Conservation (phyloP, 805 yeast genomes). For the Groenewaldozyma tartarivorans region DNA sequence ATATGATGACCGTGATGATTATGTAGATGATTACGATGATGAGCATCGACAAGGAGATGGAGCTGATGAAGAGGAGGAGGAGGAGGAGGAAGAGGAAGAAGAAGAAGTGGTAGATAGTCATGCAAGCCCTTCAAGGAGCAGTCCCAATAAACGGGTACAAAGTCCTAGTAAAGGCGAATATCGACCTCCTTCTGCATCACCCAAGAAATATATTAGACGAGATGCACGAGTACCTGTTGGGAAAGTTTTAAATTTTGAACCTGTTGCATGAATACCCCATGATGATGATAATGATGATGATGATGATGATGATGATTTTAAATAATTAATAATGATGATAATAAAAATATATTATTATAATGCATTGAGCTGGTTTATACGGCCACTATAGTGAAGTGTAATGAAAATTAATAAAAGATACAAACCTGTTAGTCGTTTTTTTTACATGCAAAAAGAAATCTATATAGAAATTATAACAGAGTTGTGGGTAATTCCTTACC, state of each 20-base stretch:
- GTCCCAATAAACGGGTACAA: background rate
- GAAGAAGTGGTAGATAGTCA: background rate
- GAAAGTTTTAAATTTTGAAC: slow-evolving; percentile 9
- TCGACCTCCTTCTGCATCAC: slow-evolving; percentile 6
- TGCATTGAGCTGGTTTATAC: too few relatives aligned
- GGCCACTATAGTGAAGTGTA: too few relatives aligned
- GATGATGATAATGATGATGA: too few relatives aligned
- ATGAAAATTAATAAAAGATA: too few relatives aligned
- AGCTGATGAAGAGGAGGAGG: slow-evolving; percentile 9
- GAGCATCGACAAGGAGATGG: slow-evolving; percentile 1
- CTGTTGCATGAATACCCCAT: too few relatives aligned
- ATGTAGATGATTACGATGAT: background rate
- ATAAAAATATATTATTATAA: too few relatives aligned
- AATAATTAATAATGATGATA: too few relatives aligned
- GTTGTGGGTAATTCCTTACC: slow-evolving; percentile 27
- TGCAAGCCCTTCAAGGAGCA: background rate
- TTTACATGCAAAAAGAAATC: too few relatives aligned
- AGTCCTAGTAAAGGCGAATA: background rate
- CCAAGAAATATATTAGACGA: slow-evolving; percentile 12
- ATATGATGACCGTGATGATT: slow-evolving; percentile 2
- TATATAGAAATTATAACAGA: slow-evolving; percentile 18
- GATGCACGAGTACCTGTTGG: slow-evolving; percentile 11
- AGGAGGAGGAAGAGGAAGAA: slow-evolving; percentile 1
- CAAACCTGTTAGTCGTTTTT: too few relatives aligned
- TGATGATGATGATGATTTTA: too few relatives aligned